Base-by-base conservation (phyloP, 306 rosid genomes). In the Mucuna pruriens region DNA sequence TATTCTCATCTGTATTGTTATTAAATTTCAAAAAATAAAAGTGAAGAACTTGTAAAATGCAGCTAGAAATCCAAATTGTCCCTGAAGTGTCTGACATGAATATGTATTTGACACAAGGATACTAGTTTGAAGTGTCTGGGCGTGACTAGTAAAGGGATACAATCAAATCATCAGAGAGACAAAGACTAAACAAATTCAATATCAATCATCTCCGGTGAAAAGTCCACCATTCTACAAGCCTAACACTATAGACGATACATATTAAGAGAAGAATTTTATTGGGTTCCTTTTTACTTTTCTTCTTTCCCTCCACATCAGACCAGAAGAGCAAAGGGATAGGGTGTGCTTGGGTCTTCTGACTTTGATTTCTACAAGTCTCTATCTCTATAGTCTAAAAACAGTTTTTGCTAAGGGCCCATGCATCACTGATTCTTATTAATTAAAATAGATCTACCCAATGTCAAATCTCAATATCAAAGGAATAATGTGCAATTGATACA, bases 401-500 rank as follows among this genome's bases (percentile, higher is more conserved):
- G 51, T 16, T 54, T 40, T 29, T 13, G 34, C 5, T 39, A 40
- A 48, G 45, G n/a, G 33, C 6, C 60, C 48, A 25, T 29, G 76
- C 57, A 75, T 45, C 48, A 38, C 19, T 34, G 6, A 40, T 74
- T 78, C 76, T 57, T 62, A 62, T 22, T 57, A 57, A 38, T 5
- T 33, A 49, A 64, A 11, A 9, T 12, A 31, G n/a, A 61, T 69
- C 82, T 61, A 73, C 19, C 20, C 13, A 4, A 20, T 26, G 51
- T 31, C 66, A 23, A 5, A 63, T 52, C 8, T n/a, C 20, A 16
- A 82, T 74, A 74, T 72, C 69, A 2, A 85, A 64, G 67, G 63
- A 10, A 40, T 13, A 31, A 17, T 20, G 51, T 10, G 67, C 38
- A 51, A 40, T 25, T 62, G 25, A 66, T 39, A 64, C 54, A 44